A percentile compares a stretch with the other conserved stretches of the same genome.
Evolutionary conservation across 768 basidiomycete species (phyloP).

Genomic region (Tylopilus plumbeoviolaceoides): DNA sequence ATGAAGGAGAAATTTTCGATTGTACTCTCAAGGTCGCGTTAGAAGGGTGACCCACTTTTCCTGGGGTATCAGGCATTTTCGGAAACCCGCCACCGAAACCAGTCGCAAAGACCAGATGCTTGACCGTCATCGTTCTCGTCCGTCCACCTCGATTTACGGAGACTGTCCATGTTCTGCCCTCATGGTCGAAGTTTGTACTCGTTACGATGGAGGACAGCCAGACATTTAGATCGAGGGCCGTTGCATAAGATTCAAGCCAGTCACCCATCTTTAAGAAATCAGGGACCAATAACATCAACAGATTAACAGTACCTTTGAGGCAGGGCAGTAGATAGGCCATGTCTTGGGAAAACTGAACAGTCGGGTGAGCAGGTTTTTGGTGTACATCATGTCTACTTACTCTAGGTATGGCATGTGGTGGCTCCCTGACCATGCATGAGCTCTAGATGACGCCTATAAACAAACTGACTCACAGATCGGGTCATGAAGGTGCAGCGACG

Average conservation of each 20-base stretch:
- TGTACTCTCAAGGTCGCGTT: neutral
- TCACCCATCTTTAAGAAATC: constrained; percentile 43
- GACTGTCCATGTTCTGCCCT: constrained; percentile 41
- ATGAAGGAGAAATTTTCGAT: neutral
- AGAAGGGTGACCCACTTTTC: constrained; percentile 31
- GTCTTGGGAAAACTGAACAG: constrained; percentile 40
- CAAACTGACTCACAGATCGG: constrained; percentile 38
- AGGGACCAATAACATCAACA: neutral
- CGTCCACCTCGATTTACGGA: constrained; percentile 29
- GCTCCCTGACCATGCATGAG: constrained; percentile 34
- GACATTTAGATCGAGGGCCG: constrained; percentile 54
- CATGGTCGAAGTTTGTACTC: constrained; percentile 32
- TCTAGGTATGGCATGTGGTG: constrained; percentile 54
- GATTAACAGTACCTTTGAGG: constrained; percentile 38
- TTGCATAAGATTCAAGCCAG: constrained; percentile 61
- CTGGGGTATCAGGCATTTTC: constrained; percentile 43
- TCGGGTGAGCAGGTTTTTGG: neutral
- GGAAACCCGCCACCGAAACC: constrained; percentile 47
- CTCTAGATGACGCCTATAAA: constrained; percentile 2
- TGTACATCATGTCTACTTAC: constrained; percentile 27
- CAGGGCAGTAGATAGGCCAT: constrained; percentile 50
- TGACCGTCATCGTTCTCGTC: constrained; percentile 34
- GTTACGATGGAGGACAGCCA: constrained; percentile 49
- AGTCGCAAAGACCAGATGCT: constrained; percentile 55
- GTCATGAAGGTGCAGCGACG: constrained; percentile 51